Base-by-base conservation (phyloP, 441 rosid genomes). In the Macaranga tanarius region DNA sequence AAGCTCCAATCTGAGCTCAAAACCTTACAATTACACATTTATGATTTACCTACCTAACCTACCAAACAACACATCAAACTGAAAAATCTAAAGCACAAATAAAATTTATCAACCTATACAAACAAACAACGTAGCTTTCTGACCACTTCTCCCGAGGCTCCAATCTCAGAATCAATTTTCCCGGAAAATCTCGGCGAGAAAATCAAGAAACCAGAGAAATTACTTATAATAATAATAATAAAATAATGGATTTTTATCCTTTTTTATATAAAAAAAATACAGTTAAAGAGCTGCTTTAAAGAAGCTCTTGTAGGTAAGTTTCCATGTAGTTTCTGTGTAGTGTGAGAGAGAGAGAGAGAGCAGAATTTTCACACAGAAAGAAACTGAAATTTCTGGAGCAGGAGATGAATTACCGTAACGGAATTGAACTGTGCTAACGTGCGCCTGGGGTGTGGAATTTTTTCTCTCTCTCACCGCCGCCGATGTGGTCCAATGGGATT, bases 401-500 rank as follows among this genome's bases (percentile, higher is more conserved):
- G 38, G 38, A 34, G 38, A 34, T 55, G 56, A 34, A 1, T 34
- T 34, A 34, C 38, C 38, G 64, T 58, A 25, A 25, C 2, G 51
- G 66, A 22, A 58, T 4, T 16, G 63, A 12, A 10, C 62, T 8
- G 65, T 79, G 77, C 84, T 80, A 79, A 63, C 31, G 65, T 82
- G 79, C 75, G 64, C 84, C 0, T 7, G 0, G 9, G 56, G 74
- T 34, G 55, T 34, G 70, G 45, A 1, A 7, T 38, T 26, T 48
- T 25, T n/a, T 12, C 59, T 55, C 15, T 3, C 4, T 34, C 38
- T 2, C 34, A 34, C 38, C 38, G 38, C 38, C 20, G 61, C 31
- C 54, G 60, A 83, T 84, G 84, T 77, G 84, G 84, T 20, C 81
- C 80, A 79, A 74, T 80, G 54, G 45, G 10, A 47, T 54, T 62